Base-by-base conservation (phyloP, 2,329 filamentous ascomycete species). In the Cladophialophora immunda region DNA sequence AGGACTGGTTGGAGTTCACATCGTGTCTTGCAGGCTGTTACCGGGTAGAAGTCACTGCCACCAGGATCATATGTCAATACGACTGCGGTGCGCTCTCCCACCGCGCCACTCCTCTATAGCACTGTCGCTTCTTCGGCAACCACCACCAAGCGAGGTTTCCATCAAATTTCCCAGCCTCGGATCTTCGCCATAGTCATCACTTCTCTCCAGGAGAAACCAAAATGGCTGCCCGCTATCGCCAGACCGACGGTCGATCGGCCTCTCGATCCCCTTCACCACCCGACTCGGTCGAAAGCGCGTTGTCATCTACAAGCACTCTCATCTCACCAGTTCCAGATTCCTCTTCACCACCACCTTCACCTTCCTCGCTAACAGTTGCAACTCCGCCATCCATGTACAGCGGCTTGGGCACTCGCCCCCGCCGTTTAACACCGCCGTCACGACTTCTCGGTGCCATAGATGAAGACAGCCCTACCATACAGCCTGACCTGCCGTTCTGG, bases 361-460 rank as follows among this genome's bases (percentile, higher is more conserved):
- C 47, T 25, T n/a, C 32, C n/a, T 19, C 57, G 17, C 13, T 11
- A 34, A 19, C 45, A 47, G 45, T n/a, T 3, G 1, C 45, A 47
- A 47, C 30, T 22, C 30, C 56, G 32, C 56, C 59, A 54, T 56
- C 52, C 15, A 54, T 64, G 62, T 66, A 68, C 61, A 70, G 66
- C 38, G 58, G 22, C 19, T 38, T 52, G 25, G 47, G 47, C 19
- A 55, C 53, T 29, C 55, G 59, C 22, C 41, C 56, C 8, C 45
- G 65, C 34, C 60, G 66, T 17, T 17, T 54, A 32, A 66, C 68
- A 47, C 68, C 62, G 34, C 66, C 65, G 17, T 63, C 66, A 47
- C 63, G 45, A 19, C 62, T 70, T 7, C 53, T 70, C 15, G 68
- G 68, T 41, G 66, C 68, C 15, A 70, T 70, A 50, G 68, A 70